Conservation (phyloP, 257 asterid genomes). For the Nicotiana attenuata region DNA sequence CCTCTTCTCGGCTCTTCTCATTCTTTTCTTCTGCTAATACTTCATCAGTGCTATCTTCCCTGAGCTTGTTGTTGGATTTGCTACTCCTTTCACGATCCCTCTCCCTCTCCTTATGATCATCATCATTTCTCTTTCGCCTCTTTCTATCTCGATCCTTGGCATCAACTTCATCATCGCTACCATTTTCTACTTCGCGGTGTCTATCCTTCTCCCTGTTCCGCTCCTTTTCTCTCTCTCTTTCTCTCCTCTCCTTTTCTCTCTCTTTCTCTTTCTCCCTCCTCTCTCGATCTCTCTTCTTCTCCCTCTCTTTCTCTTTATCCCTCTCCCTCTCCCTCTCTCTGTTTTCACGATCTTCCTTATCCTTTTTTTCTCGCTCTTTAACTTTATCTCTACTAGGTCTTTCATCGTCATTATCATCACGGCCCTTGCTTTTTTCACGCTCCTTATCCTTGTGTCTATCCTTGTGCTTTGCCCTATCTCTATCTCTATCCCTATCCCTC, state of each 20-base stretch:
- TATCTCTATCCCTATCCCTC: constrained; percentile 2
- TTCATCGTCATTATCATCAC: constrained; percentile 15
- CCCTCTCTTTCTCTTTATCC: not conserved
- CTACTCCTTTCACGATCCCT: constrained; percentile 41
- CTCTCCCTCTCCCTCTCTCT: constrained; percentile 21
- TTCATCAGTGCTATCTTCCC: constrained; percentile 41
- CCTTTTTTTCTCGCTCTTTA: constrained; percentile 10
- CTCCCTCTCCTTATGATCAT: constrained; percentile 36
- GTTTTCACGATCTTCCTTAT: constrained; percentile 8
- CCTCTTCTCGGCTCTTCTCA: constrained; percentile 58
- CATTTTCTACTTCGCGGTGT: constrained; percentile 35
- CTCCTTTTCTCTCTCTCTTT: constrained; percentile 40
- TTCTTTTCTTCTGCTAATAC: constrained; percentile 25
- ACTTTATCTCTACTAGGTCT: too few relatives aligned
- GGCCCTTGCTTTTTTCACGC: not conserved
- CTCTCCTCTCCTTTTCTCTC: constrained; percentile 25
- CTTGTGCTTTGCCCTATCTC: constrained; percentile 12
- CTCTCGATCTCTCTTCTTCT: constrained; percentile 11
- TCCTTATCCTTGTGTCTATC: constrained; percentile 15
- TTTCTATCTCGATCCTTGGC: constrained; percentile 52
- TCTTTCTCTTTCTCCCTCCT: constrained; percentile 31
- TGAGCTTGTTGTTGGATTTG: constrained; percentile 27
- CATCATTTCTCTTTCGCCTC: constrained; percentile 41
- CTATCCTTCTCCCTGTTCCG: constrained; percentile 40
- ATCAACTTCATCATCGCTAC: constrained; percentile 51